Percentiles rank a stretch among this genome's conserved stretches.
Evolutionary conservation across 176 grass and related monocot genomes (phyloP).

Genomic region (Sorghum bicolor): DNA sequence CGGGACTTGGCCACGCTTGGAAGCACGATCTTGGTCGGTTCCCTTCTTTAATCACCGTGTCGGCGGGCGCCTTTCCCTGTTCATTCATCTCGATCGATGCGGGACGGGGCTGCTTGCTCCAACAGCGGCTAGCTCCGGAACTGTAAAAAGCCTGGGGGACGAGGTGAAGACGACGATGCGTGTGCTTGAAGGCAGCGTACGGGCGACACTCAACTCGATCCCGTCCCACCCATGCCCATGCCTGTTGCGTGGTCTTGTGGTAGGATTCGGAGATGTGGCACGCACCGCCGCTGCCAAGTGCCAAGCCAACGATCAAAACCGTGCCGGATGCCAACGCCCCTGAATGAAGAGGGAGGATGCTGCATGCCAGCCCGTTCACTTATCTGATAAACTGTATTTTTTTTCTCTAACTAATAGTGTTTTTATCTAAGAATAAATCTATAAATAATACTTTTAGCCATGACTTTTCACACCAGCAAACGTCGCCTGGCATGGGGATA

Average conservation of each 20-base stretch:
- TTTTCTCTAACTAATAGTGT: too few relatives aligned
- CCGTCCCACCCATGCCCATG: too few relatives aligned
- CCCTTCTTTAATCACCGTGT: conserved; percentile 32
- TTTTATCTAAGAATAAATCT: too few relatives aligned
- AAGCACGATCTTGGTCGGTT: conserved; percentile 38
- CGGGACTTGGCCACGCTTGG: not conserved
- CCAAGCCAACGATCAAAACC: not conserved
- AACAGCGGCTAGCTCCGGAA: not conserved
- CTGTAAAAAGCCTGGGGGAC: not conserved
- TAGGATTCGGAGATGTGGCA: not conserved
- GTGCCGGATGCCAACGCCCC: too few relatives aligned
- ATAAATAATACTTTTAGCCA: too few relatives aligned
- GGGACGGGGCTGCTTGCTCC: not conserved
- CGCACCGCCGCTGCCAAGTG: not conserved
- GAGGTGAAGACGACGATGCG: not conserved
- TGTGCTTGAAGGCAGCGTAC: not conserved
- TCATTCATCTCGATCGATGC: not conserved
- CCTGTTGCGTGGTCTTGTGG: not conserved
- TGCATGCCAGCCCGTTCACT: too few relatives aligned
- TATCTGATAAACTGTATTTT: too few relatives aligned
- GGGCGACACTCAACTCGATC: not conserved
- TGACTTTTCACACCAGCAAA: too few relatives aligned
- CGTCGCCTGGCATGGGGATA: too few relatives aligned
- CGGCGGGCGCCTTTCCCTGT: not conserved
- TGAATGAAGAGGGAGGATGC: too few relatives aligned